Percentiles rank a stretch among this genome's conserved stretches.
phyloP scores from a whole-genome alignment of 2,329 filamentous ascomycete genomes.

The Xylariales sp. region DNA sequence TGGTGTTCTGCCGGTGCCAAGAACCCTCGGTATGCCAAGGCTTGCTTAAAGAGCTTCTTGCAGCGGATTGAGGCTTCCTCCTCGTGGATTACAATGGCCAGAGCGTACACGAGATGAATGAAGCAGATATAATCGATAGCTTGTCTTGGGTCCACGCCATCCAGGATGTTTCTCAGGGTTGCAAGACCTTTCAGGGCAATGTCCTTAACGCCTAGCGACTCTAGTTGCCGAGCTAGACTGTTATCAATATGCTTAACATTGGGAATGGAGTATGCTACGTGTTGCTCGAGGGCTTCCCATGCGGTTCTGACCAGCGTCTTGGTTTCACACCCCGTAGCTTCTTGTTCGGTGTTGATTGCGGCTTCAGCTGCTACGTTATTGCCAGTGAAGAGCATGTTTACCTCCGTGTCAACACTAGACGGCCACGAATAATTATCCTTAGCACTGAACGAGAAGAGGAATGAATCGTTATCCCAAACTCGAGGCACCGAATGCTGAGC shows the following conservation, averaged over 20 bases:
- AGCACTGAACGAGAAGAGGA: slow-evolving; percentile 30
- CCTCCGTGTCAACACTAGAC: slow-evolving; percentile 25
- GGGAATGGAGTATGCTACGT: slow-evolving; percentile 37
- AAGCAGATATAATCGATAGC: slow-evolving; percentile 45
- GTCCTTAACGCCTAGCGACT: slow-evolving; percentile 29
- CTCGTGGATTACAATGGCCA: slow-evolving; percentile 42
- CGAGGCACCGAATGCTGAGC: slow-evolving; percentile 25
- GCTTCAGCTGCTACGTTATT: slow-evolving; percentile 14
- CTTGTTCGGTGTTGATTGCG: slow-evolving; percentile 7
- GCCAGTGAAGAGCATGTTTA: slow-evolving; percentile 32
- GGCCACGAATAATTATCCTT: slow-evolving; percentile 26
- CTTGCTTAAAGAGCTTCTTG: slow-evolving; percentile 40
- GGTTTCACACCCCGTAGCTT: slow-evolving; percentile 23
- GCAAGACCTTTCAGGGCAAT: slow-evolving; percentile 38
- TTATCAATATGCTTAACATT: slow-evolving; percentile 40
- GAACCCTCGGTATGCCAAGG: slow-evolving; percentile 36
- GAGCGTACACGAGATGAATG: slow-evolving; percentile 46
- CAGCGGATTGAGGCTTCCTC: slow-evolving; percentile 30
- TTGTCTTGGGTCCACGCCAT: slow-evolving; percentile 29
- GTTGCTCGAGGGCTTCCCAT: slow-evolving; percentile 41
- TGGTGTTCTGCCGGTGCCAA: slow-evolving; percentile 31
- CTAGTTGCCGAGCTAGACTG: slow-evolving; percentile 35
- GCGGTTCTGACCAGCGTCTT: slow-evolving; percentile 36
- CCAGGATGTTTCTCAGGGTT: slow-evolving; percentile 33
- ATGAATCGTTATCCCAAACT: slow-evolving; percentile 26